phyloP scores from a whole-genome alignment of 345 rosid species.

The Murraya koenigii region DNA sequence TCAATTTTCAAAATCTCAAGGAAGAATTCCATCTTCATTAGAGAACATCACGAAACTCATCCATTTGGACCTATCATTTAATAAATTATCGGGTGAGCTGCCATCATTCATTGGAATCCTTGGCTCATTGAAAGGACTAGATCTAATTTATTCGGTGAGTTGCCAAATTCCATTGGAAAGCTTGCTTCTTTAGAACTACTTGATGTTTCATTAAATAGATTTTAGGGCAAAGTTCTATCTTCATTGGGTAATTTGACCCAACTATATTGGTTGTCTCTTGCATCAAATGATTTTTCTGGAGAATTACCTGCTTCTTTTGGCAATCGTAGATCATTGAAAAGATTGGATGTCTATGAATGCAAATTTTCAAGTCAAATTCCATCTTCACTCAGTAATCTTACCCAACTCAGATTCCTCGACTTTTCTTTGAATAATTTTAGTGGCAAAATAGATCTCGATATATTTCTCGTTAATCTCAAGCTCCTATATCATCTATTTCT shows the following conservation, averaged over 20 bases:
- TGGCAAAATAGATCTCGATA: neutral
- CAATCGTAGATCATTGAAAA: neutral
- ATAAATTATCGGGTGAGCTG: neutral
- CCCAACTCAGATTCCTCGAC: too few species aligned
- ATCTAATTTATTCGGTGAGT: too few species aligned
- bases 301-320: conserved; percentile 8
- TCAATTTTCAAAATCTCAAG: neutral
- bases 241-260: neutral
- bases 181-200: too few species aligned
- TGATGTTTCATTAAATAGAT: neutral
- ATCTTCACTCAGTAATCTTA: neutral
- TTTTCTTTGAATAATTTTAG: neutral
- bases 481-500: too few species aligned
- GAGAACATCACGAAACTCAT: neutral
- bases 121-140: neutral
- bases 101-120: neutral
- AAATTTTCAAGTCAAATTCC: neutral
- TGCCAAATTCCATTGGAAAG: too few species aligned
- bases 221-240: neutral
- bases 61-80: neutral
- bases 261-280: neutral
- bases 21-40: conserved; percentile 2
- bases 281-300: neutral
- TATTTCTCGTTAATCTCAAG: too few species aligned
- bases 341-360: neutral